These are phyloP conservation scores for Chromera velia DNA, from an alignment of 73 alveolate species.

Conservation along the genomic window DNA sequence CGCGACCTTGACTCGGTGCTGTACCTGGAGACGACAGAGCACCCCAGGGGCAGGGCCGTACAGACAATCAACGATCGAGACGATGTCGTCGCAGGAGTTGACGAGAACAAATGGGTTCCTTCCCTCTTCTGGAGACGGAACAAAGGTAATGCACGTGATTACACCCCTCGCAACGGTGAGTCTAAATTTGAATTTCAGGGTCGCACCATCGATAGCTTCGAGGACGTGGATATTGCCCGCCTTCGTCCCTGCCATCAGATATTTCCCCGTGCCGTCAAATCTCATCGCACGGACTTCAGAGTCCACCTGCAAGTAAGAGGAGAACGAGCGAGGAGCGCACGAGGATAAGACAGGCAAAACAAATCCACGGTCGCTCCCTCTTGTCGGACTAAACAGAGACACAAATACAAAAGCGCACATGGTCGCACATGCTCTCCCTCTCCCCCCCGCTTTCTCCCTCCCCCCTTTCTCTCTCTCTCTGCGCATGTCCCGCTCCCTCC, in stretches of 20 bases:
- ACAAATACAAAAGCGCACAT: too few species aligned
- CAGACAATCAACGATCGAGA: constrained; percentile 29
- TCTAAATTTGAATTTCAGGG: constrained; percentile 34
- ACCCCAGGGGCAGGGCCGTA: background rate
- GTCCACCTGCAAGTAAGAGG: too few species aligned
- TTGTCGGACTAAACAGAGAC: too few species aligned
- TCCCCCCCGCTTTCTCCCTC: too few species aligned
- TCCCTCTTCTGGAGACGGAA: constrained; percentile 5
- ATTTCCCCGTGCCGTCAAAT: constrained; percentile 41
- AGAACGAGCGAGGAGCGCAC: too few species aligned
- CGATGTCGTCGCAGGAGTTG: constrained; percentile 35
- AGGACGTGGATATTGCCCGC: background rate
- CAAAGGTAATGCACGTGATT: constrained; percentile 41
- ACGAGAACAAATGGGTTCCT: constrained; percentile 25
- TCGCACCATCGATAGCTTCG: constrained; percentile 14
- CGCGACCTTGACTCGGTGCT: constrained; percentile 20
- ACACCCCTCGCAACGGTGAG: constrained; percentile 10
- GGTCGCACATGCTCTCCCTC: too few species aligned
- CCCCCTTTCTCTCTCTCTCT: too few species aligned
- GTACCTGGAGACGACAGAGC: constrained; percentile 19
- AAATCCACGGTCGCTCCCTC: too few species aligned
- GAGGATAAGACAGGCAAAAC: too few species aligned
- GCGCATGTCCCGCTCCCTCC: too few species aligned
- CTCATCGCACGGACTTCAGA: constrained; percentile 38
- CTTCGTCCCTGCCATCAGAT: constrained; percentile 12